These are phyloP conservation scores for Arthromyces matolae DNA, from an alignment of 768 basidiomycete genomes.

Conservation along the genomic window DNA sequence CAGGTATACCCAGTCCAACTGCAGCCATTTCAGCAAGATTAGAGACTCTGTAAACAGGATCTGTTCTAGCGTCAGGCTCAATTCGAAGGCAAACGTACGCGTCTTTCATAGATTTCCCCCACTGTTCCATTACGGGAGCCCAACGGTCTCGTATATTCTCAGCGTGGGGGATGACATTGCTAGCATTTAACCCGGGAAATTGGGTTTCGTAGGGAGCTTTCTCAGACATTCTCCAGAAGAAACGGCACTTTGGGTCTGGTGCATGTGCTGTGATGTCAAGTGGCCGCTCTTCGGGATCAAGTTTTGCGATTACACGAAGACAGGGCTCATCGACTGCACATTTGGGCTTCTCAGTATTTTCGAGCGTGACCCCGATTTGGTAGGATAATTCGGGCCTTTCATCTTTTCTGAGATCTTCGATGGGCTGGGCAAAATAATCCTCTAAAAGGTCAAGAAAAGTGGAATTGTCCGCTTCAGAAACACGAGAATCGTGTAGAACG, in stretches of 20 bases:
- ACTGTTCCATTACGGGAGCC: slow-evolving; percentile 73
- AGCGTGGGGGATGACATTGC: slow-evolving; percentile 78
- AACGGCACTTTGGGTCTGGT: slow-evolving; percentile 93
- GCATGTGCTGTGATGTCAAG: slow-evolving; percentile 76
- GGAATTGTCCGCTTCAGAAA: slow-evolving; percentile 76
- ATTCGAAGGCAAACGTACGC: slow-evolving; percentile 50
- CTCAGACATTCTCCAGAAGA: slow-evolving; percentile 84
- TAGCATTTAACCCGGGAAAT: slow-evolving; percentile 73
- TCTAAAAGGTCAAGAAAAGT: slow-evolving; percentile 87
- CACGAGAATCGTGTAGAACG: slow-evolving; percentile 80
- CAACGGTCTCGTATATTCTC: slow-evolving; percentile 56
- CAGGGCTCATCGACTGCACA: slow-evolving; percentile 85
- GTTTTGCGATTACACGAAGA: slow-evolving; percentile 66
- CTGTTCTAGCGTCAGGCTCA: background rate
- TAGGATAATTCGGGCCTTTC: slow-evolving; percentile 84
- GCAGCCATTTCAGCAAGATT: slow-evolving; percentile 87
- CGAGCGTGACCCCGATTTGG: slow-evolving; percentile 93
- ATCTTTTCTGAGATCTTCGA: slow-evolving; percentile 61
- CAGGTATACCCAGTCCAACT: slow-evolving; percentile 73
- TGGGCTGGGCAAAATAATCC: slow-evolving; percentile 85
- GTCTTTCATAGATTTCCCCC: slow-evolving; percentile 86
- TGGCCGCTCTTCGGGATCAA: slow-evolving; percentile 79
- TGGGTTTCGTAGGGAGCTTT: slow-evolving; percentile 72
- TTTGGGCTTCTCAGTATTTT: slow-evolving; percentile 91
- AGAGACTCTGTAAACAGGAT: slow-evolving; percentile 61